Conservation (phyloP, 2,329 filamentous ascomycete species). For the Xylaria sp. region DNA sequence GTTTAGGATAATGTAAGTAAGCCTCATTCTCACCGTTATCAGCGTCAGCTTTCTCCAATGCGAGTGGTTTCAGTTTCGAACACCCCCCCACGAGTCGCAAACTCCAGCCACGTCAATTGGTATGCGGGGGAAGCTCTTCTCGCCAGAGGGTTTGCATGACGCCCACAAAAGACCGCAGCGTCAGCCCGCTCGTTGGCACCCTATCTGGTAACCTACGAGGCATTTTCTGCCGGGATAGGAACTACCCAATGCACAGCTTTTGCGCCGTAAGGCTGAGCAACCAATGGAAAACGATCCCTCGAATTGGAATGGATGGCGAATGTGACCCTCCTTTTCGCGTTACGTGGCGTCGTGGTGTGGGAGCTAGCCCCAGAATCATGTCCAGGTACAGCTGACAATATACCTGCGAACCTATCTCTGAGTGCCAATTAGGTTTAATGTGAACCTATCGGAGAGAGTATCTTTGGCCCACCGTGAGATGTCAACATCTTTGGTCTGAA, state of each 20-base stretch:
- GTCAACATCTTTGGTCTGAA: slow-evolving; percentile 13
- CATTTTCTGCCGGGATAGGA: slow-evolving; percentile 1
- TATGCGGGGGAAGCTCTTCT: slow-evolving; percentile 9
- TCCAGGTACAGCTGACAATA: slow-evolving; percentile 35
- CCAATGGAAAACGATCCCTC: slow-evolving; percentile 29
- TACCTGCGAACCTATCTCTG: slow-evolving; percentile 20
- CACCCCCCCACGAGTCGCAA: slow-evolving; percentile 21
- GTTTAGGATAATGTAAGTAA: background rate
- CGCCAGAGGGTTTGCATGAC: slow-evolving; percentile 12
- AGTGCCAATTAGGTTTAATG: slow-evolving; percentile 21
- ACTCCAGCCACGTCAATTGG: slow-evolving; percentile 1
- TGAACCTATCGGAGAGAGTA: background rate
- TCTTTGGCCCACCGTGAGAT: slow-evolving; percentile 19
- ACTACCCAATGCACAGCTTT: slow-evolving; percentile 7
- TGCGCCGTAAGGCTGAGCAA: slow-evolving; percentile 28
- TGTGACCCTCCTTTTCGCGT: slow-evolving; percentile 30
- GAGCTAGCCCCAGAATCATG: slow-evolving; percentile 30
- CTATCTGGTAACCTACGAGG: slow-evolving; percentile 7
- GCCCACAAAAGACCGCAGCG: slow-evolving; percentile 20
- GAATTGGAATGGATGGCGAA: slow-evolving; percentile 25
- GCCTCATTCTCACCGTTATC: slow-evolving; percentile 11
- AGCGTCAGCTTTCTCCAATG: background rate
- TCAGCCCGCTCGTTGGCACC: slow-evolving; percentile 17
- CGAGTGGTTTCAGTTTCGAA: background rate
- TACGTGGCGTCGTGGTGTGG: slow-evolving; percentile 37